Evolutionary conservation across 345 rosid genomes (phyloP), one percentile per base, ranked within the genome.

Genomic region (Mercurialis annua): DNA sequence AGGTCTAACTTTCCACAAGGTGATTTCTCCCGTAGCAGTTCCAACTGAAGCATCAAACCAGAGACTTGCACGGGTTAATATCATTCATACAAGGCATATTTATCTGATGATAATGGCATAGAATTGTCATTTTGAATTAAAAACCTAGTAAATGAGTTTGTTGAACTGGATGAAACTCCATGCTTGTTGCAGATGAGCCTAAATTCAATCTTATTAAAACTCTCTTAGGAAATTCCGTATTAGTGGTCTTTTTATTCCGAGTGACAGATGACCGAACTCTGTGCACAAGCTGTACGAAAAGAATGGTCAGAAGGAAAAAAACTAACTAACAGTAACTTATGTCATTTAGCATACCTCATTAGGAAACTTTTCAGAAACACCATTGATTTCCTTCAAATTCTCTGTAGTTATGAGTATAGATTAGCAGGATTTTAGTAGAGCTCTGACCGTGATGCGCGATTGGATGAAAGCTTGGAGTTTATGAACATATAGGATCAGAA

Each of bases 91-190:
- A 48, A 26, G 38, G 29, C 33, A 38, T 46, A 62, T 36, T 36
- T 3, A 36, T 9, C 40, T 36, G 9, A 47, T 21, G 52, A 62
- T 17, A 49, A 29, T 23, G 31, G 26, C n/a, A n/a, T 49, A 30
- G 8, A 44, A 29, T 30, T 21, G 34, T 29, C 42, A 38, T 48
- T 15, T 33, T 55, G 66, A 30, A 31, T 50, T n/a, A n/a, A n/a
- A 69, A 71, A 89, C 98, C 96, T 78, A 92, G 81, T 70, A 92
- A 94, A 71, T 74, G 59, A 65, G 85, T 80, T 43, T 83, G 89
- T 38, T 72, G 74, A 72, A 78, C 64, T 31, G 98, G 98, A 78
- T 89, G 96, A 71, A 92, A 92, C 70, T 84, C 96, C 84, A 89
- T 81, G 93, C 85, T 85, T 66, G 66, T 79, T 21, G 87, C 87